phyloP scores from a whole-genome alignment of 1,284 basidiomycete genomes.

The Ustilago cynodontis region DNA sequence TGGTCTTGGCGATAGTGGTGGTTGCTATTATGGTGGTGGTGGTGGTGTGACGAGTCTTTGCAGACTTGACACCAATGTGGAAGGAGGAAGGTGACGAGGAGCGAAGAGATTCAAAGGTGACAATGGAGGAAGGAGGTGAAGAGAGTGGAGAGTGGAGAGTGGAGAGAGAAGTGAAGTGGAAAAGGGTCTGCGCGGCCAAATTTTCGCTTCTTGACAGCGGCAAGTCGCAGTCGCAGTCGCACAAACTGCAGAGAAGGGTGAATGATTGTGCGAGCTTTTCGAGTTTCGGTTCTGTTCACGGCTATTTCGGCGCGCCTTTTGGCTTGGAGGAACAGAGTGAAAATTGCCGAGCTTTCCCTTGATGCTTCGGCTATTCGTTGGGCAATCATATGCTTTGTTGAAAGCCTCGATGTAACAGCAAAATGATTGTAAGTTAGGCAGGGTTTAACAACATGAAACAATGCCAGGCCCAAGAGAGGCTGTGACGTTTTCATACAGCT shows the following conservation, averaged over 20 bases:
- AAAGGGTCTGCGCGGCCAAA: conserved; percentile 8
- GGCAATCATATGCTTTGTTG: background rate
- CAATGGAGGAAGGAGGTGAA: background rate
- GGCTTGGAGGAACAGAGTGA: background rate
- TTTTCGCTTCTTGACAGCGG: background rate
- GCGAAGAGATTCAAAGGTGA: background rate
- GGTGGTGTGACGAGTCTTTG: background rate
- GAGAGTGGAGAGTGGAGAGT: too few relatives aligned
- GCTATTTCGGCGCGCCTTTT: conserved; percentile 30
- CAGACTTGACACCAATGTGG: background rate
- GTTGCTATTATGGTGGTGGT: background rate
- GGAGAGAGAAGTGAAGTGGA: too few relatives aligned
- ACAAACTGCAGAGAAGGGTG: background rate
- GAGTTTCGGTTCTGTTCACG: conserved; percentile 6
- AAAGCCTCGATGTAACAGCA: background rate
- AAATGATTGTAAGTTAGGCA: too few relatives aligned
- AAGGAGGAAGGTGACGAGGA: background rate
- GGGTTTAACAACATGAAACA: too few relatives aligned
- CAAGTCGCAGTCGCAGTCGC: background rate
- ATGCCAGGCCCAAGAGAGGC: too few relatives aligned
- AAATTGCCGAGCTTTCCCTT: conserved; percentile 8
- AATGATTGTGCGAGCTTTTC: background rate
- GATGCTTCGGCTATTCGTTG: conserved; percentile 6
- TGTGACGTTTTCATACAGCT: conserved; percentile 6
- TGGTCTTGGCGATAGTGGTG: background rate